Conservation (phyloP, 495 filamentous ascomycete species). For the Xylaria acuta region DNA sequence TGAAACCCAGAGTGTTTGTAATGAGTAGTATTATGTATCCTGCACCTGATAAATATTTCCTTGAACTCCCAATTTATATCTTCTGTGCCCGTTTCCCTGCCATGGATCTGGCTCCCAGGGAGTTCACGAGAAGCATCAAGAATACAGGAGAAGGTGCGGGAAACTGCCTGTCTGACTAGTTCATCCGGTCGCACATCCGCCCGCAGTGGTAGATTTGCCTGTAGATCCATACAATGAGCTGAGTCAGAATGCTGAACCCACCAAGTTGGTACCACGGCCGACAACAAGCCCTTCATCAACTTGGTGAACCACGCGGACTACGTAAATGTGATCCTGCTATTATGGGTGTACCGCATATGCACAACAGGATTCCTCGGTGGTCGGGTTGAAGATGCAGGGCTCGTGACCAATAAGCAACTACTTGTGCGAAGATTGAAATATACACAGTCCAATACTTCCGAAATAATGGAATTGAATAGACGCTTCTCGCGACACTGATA, state of each 20-base stretch:
- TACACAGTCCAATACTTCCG: background rate
- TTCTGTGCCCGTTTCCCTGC: background rate
- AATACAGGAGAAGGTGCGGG: background rate
- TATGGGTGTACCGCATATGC: background rate
- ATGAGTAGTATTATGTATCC: background rate
- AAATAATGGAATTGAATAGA: background rate
- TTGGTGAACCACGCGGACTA: background rate
- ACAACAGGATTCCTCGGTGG: background rate
- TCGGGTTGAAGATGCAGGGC: background rate
- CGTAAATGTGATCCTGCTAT: background rate
- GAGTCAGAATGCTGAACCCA: too few species aligned
- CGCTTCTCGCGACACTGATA: background rate
- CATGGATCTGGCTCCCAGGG: background rate
- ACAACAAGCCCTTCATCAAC: background rate
- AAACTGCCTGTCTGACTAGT: slow-evolving; percentile 1
- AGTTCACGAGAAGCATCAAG: background rate
- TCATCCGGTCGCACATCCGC: slow-evolving; percentile 9
- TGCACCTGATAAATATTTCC: background rate
- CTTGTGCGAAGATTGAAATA: background rate
- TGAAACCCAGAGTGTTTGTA: background rate
- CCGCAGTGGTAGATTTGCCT: background rate
- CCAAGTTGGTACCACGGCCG: too few species aligned
- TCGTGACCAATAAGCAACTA: background rate
- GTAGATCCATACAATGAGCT: background rate
- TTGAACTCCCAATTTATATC: background rate